Conservation (phyloP, 352 stramenopile species). For the Globisporangium paroecandrum region DNA sequence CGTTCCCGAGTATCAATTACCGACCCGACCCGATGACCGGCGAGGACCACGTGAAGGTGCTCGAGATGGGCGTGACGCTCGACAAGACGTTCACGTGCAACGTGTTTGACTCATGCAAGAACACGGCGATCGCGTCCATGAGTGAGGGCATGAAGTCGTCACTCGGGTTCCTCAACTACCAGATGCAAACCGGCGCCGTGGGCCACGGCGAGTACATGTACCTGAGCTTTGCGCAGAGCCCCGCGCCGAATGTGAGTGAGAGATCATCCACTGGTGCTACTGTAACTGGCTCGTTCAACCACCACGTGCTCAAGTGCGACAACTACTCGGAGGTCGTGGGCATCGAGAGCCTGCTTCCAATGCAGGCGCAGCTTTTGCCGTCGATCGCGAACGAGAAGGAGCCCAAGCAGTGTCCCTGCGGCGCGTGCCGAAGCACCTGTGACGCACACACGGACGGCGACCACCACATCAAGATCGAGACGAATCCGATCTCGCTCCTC, state of each 20-base stretch:
- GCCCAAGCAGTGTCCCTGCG: conserved; percentile 74
- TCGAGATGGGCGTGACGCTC: conserved; percentile 76
- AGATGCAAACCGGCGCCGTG: conserved; percentile 84
- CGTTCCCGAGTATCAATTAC: conserved; percentile 67
- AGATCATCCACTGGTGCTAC: too few species aligned
- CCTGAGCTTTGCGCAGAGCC: conserved; percentile 53
- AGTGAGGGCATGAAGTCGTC: conserved; percentile 76
- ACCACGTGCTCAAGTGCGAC: conserved; percentile 63
- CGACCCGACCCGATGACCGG: conserved; percentile 73
- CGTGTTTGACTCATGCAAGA: conserved; percentile 86
- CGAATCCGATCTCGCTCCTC: conserved; percentile 67
- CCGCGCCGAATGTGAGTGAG: conserved; percentile 6
- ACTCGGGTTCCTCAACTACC: conserved; percentile 86
- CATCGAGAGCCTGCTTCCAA: conserved; percentile 38
- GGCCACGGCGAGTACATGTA: conserved; percentile 87
- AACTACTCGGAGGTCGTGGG: conserved; percentile 70
- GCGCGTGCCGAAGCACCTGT: conserved; percentile 64
- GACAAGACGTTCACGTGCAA: conserved; percentile 67
- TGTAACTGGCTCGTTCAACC: conserved; percentile 32
- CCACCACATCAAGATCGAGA: conserved; percentile 47
- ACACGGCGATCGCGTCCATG: conserved; percentile 74
- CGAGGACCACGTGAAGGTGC: conserved; percentile 69
- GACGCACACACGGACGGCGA: conserved; percentile 33
- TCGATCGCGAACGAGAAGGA: conserved; percentile 51
- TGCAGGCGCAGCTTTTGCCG: conserved; percentile 59